Evolutionary conservation across 2,329 filamentous ascomycete species (phyloP).

Genomic region (Alternaria postmessia): DNA sequence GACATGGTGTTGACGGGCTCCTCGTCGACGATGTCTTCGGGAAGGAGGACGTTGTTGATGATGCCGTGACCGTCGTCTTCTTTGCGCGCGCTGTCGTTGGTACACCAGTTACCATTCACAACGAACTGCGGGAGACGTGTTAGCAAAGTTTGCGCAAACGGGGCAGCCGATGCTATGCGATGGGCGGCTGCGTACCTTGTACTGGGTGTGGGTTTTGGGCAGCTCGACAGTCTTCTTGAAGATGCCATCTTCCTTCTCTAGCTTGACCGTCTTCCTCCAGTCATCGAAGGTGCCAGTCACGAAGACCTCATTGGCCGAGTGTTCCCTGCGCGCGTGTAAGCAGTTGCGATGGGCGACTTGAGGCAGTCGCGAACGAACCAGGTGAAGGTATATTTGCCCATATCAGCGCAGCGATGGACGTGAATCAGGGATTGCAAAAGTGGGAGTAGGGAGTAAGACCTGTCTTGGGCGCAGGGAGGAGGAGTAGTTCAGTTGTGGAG

Average conservation of each 20-base stretch:
- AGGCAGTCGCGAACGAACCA: conserved; percentile 61
- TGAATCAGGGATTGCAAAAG: conserved; percentile 24
- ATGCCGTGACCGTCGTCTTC: conserved; percentile 85
- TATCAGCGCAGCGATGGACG: conserved; percentile 46
- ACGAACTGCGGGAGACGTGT: conserved; percentile 73
- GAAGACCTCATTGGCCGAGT: conserved; percentile 84
- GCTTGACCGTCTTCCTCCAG: conserved; percentile 86
- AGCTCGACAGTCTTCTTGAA: conserved; percentile 86
- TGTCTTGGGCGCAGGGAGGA: conserved; percentile 34
- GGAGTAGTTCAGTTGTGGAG: conserved; percentile 19
- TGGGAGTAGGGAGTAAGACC: conserved; percentile 34
- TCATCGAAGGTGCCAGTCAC: conserved; percentile 96
- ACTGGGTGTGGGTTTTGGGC: conserved; percentile 77
- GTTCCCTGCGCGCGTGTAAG: conserved; percentile 68
- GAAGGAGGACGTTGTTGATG: conserved; percentile 89
- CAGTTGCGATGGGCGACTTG: conserved; percentile 16
- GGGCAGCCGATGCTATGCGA: conserved; percentile 7
- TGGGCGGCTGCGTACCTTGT: conserved; percentile 75
- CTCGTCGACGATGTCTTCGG: conserved; percentile 69
- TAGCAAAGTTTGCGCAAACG: conserved; percentile 25
- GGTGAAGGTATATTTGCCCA: conserved; percentile 75
- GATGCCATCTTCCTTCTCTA: conserved; percentile 74
- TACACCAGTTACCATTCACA: conserved; percentile 89
- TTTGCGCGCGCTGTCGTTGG: conserved; percentile 79
- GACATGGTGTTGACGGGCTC: conserved; percentile 66